Conservation (phyloP, 495 filamentous ascomycete genomes). For the Xylaria nigripes region DNA sequence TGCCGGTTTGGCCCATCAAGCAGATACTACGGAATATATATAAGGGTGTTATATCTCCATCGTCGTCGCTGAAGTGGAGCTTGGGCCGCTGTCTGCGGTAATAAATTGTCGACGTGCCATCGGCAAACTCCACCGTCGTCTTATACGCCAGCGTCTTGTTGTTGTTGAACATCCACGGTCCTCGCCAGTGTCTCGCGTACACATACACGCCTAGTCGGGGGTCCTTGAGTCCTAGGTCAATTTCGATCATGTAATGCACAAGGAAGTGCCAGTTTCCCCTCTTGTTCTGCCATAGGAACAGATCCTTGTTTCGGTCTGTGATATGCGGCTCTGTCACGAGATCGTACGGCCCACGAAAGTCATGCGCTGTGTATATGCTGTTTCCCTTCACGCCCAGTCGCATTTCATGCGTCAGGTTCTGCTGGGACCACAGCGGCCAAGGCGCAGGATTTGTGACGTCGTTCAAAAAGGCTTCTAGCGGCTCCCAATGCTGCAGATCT, state of each 20-base stretch:
- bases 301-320: conserved; percentile 29
- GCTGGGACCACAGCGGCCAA: conserved; percentile 20
- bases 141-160: conserved; percentile 25
- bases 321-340: conserved; percentile 15
- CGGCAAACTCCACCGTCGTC: conserved; percentile 30
- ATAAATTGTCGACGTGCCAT: conserved; percentile 25
- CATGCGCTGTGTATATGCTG: conserved; percentile 11
- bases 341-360: conserved; percentile 11
- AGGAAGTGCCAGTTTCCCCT: conserved; percentile 36
- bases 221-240: conserved; percentile 28
- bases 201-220: conserved; percentile 33
- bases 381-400: conserved; percentile 17
- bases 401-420: conserved; percentile 9
- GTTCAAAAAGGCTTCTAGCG: conserved; percentile 8
- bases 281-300: conserved; percentile 36
- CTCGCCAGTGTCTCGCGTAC: conserved; percentile 29
- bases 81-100: conserved; percentile 33
- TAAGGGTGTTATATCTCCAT: conserved; percentile 30
- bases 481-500: conserved; percentile 11
- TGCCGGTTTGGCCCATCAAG: conserved; percentile 34
- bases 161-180: conserved; percentile 33
- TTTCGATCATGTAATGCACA: conserved; percentile 29
- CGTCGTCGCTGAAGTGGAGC: conserved; percentile 36
- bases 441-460: conserved; percentile 27
- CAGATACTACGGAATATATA: conserved; percentile 33